phyloP scores from a whole-genome alignment of 1,284 basidiomycete species.

The Ustilago cynodontis region DNA sequence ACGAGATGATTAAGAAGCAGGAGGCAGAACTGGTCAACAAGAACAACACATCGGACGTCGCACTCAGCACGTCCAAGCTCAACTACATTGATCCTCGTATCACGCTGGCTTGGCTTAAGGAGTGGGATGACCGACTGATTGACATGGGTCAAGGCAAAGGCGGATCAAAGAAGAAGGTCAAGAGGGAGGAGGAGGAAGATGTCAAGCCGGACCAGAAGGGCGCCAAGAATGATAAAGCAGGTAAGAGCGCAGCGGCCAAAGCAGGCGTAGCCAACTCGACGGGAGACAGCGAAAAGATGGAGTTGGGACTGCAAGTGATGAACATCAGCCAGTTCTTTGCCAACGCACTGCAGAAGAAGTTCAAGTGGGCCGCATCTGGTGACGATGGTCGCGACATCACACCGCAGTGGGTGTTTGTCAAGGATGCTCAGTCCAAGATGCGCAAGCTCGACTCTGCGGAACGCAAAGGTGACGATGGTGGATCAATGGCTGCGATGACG shows the following conservation, averaged over 20 bases:
- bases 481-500: constrained; percentile 50
- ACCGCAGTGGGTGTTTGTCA: constrained; percentile 63
- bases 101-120: constrained; percentile 68
- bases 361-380: constrained; percentile 64
- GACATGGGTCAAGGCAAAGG: constrained; percentile 39
- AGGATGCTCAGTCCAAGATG: constrained; percentile 62
- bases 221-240: constrained; percentile 20
- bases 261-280: constrained; percentile 48
- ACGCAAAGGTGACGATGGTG: constrained; percentile 43
- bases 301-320: constrained; percentile 63
- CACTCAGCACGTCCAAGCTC: constrained; percentile 68
- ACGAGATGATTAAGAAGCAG: constrained; percentile 66
- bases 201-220: constrained; percentile 45
- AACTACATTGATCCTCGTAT: constrained; percentile 70
- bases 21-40: constrained; percentile 65
- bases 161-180: constrained; percentile 47
- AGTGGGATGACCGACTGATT: constrained; percentile 64
- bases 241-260: constrained; percentile 35
- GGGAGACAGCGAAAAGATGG: constrained; percentile 66
- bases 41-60: constrained; percentile 67
- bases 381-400: constrained; percentile 58
- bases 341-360: constrained; percentile 69
- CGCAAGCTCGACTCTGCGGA: constrained; percentile 59
- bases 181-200: constrained; percentile 59
- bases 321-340: constrained; percentile 67